These are phyloP conservation scores for Cicer pinnatifidum DNA, from an alignment of 306 rosid species.

Conservation along the genomic window DNA sequence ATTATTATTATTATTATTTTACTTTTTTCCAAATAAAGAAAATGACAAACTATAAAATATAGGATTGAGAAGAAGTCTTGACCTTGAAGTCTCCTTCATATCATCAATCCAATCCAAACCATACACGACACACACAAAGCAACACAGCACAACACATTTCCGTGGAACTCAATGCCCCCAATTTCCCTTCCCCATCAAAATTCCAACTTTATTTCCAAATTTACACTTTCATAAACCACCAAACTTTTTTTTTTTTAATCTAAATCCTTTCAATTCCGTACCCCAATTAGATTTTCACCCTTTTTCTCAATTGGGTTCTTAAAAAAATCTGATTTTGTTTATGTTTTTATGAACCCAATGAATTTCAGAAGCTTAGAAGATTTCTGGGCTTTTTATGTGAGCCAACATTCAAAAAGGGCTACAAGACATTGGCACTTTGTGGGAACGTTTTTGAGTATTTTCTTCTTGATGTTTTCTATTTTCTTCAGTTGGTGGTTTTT, in stretches of 20 bases:
- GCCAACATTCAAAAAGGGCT: slow-evolving; percentile 83
- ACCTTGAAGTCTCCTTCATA: slow-evolving; percentile 32
- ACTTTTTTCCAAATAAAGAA: background rate
- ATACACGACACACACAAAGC: background rate
- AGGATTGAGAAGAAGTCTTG: slow-evolving; percentile 14
- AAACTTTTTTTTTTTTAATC: slow-evolving; percentile 6
- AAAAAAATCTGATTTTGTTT: slow-evolving; percentile 41
- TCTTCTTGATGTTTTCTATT: slow-evolving; percentile 65
- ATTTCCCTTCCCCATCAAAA: background rate
- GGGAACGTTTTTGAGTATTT: slow-evolving; percentile 64
- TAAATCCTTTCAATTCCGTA: slow-evolving; percentile 38
- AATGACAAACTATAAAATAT: background rate
- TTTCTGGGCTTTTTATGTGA: slow-evolving; percentile 91
- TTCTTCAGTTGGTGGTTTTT: slow-evolving; percentile 82
- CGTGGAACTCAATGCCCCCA: slow-evolving; percentile 17
- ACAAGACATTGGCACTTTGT: slow-evolving; percentile 96
- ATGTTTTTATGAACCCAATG: slow-evolving; percentile 51
- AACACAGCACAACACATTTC: slow-evolving; percentile 1
- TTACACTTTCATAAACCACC: slow-evolving; percentile 37
- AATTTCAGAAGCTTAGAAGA: slow-evolving; percentile 95
- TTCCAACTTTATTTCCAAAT: slow-evolving; percentile 8
- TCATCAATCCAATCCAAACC: slow-evolving; percentile 32
- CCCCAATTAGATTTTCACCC: slow-evolving; percentile 3
- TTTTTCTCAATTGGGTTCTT: slow-evolving; percentile 36
- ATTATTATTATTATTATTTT: too few relatives aligned